Base-by-base conservation (phyloP, 2,329 filamentous ascomycete genomes). In the Alternaria arbusti region DNA sequence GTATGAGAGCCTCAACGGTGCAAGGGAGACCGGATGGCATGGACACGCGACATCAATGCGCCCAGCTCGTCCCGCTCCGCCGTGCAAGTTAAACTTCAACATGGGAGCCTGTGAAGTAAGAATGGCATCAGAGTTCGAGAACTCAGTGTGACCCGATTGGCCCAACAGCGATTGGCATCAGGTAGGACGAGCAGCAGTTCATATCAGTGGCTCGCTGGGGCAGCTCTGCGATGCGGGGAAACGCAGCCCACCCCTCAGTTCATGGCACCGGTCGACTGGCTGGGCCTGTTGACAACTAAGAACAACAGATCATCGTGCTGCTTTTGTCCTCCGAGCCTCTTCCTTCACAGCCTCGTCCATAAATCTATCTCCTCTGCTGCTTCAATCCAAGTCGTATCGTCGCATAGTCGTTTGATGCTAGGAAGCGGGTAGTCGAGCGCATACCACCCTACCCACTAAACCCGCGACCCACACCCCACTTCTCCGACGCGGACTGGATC, bases 141-240 rank as follows among this genome's bases (percentile, higher is more conserved):
- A 32, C 67, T 61, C 36, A 64, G 57, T 32, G 52, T 22, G 0
- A 40, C 45, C 61, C 69, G 63, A 73, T 72, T 73, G 71, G 71
- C 40, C 44, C 32, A 47, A 36, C 26, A 26, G 32, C 63, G n/a
- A 50, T 65, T 36, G 51, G 61, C 43, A 64, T 55, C 32, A 30
- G 17, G 56, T 62, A 45, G 45, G 45, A 57, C 61, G 22, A 63
- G 55, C 57, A 57, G 57, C 60, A 50, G 20, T 63, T 44, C 52
- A 50, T 45, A 51, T 65, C 68, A 69, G 67, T 68, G 67, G 62
- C 65, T 67, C 59, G 36, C 36, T 59, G 57, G 54, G 66, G 63
- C 64, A 71, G 65, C 64, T 65, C 62, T 69, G 63, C 59, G 61
- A 71, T 71, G 71, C 71, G 70, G 70, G 70, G 68, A 68, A 70